Base-by-base conservation (phyloP, 2,329 filamentous ascomycete species). In the Aspergillus piperis region DNA sequence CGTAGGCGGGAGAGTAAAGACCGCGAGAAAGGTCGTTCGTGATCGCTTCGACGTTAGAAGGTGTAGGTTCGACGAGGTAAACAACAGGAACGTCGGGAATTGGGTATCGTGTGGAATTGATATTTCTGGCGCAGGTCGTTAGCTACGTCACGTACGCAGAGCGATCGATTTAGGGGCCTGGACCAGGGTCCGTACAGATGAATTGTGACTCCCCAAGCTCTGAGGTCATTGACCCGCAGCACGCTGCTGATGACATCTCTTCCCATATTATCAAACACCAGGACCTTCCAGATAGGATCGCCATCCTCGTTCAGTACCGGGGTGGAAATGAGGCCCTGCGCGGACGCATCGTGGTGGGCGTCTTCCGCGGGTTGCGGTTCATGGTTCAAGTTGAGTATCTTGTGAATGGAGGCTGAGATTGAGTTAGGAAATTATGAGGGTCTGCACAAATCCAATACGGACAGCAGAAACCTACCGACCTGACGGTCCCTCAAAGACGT, bases 231-330 rank as follows among this genome's bases (percentile, higher is more conserved):
- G 64, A 99, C 95, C 61, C 93, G 86, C 65, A 99, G 82, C 2
- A 99, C 93, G 71, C 93, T 97, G 80, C 92, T 97, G 71, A 99
- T 97, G 61, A 99, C 91, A 84, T 98, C 93, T 75, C 93, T 86
- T 51, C 94, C 95, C 68, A 89, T 79, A 68, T 94, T 90, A 77
- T 99, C 96, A 73, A 99, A 98, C 8, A 99, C 92, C 55, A 99
- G 82, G 6, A 98, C 91, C 77, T 98, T 98, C 94, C 94, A 98
- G 80, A 97, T 93, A 0, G 94, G 93, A 71, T 96, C 91, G 64
- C 93, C 92, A 69, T 96, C 89, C 50, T 91, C 84, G 68, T 92
- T 92, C 63, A 96, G 81, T 56, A 97, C 90, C 15, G 91, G 89
- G n/a, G 88, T 88, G 57, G 88, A 83, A 58, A 89, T 80, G 8